Evolutionary conservation across 768 basidiomycete species (phyloP).

Genomic region (Tylopilus vinaceipallidus): DNA sequence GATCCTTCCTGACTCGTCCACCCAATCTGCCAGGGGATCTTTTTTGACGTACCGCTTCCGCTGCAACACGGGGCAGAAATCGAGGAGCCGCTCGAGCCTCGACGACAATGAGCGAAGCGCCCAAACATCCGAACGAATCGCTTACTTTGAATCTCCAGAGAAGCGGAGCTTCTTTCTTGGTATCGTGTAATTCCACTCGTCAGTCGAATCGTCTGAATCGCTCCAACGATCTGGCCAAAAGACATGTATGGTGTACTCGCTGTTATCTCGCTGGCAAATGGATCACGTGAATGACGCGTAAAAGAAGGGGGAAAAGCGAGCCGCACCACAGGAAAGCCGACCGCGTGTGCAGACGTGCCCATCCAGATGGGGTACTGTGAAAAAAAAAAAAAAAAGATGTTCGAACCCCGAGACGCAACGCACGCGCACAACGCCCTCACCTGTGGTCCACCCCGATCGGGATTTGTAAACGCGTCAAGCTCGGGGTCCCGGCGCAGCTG

Average conservation of each 20-base stretch:
- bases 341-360: slow-evolving; percentile 14
- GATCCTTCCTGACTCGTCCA: slow-evolving; percentile 45
- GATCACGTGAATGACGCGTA: neutral
- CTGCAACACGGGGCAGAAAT: slow-evolving; percentile 34
- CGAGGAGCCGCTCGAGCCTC: slow-evolving; percentile 37
- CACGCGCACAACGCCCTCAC: slow-evolving; percentile 1
- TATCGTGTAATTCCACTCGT: slow-evolving; percentile 33
- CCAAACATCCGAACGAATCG: neutral
- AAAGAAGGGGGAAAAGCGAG: neutral
- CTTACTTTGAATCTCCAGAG: slow-evolving; percentile 36
- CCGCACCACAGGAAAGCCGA: slow-evolving; percentile 18
- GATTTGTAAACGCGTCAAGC: slow-evolving; percentile 26
- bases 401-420: neutral
- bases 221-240: slow-evolving; percentile 36
- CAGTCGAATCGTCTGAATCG: slow-evolving; percentile 23
- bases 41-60: slow-evolving; percentile 33
- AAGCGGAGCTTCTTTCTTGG: slow-evolving; percentile 35
- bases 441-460: slow-evolving; percentile 13
- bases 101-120: neutral
- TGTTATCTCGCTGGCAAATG: slow-evolving; percentile 30
- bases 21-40: slow-evolving; percentile 39
- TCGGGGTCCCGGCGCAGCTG: slow-evolving; percentile 40
- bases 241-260: slow-evolving; percentile 34
- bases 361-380: slow-evolving; percentile 21
- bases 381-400: too few species aligned